Evolutionary conservation across 768 basidiomycete species (phyloP).

Genomic region (Porphyrellus cyaneotinctus): DNA sequence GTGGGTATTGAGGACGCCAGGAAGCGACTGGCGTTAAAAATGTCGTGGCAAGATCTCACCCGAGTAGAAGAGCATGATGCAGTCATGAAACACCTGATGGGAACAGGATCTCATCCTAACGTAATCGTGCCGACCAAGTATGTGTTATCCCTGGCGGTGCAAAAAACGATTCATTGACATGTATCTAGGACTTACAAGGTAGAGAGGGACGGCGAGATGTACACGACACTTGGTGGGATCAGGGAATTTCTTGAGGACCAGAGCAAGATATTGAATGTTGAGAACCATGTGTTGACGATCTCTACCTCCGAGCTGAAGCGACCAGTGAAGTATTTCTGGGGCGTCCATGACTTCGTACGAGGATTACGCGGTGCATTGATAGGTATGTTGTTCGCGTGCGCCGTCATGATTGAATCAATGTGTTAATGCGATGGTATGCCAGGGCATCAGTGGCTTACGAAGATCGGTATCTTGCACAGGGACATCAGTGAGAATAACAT

Average conservation of each 20-base stretch:
- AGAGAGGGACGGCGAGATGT: neutral
- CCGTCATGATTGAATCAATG: too few relatives aligned
- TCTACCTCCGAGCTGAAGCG: neutral
- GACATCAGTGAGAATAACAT: neutral
- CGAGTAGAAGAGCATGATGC: neutral
- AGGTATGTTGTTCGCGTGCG: neutral
- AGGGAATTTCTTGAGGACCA: constrained; percentile 1
- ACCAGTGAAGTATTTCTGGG: neutral
- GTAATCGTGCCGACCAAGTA: neutral
- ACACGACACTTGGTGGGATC: constrained; percentile 2
- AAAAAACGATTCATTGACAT: neutral
- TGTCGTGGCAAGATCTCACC: neutral
- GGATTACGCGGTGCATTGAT: neutral
- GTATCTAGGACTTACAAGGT: neutral
- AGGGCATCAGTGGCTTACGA: too few relatives aligned
- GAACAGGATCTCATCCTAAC: neutral
- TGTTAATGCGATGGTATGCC: neutral
- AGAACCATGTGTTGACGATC: neutral
- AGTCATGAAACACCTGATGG: neutral
- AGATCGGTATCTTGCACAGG: neutral
- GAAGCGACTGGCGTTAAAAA: neutral
- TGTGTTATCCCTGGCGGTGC: neutral
- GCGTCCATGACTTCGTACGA: neutral
- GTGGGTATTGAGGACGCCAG: neutral
- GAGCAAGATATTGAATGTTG: neutral